Evolutionary conservation across 2,329 filamentous ascomycete species (phyloP).

Genomic region (Calonectria multiphialidica): DNA sequence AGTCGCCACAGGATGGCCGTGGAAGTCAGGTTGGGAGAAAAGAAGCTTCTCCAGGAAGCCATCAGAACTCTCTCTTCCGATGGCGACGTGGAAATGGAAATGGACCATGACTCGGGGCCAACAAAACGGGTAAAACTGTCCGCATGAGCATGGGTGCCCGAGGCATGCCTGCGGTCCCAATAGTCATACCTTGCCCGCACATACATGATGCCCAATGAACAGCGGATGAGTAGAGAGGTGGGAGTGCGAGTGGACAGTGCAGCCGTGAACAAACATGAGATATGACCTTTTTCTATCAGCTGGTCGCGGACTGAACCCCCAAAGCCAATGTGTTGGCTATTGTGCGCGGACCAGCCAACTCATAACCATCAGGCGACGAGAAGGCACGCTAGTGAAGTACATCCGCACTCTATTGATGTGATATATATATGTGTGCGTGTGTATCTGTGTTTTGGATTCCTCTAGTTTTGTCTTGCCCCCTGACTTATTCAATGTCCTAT

Average conservation of each 20-base stretch:
- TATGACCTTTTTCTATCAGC: constrained; percentile 16
- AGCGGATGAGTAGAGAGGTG: neutral
- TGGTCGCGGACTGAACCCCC: constrained; percentile 1
- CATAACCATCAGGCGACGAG: constrained; percentile 10
- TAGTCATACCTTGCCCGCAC: neutral
- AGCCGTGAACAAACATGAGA: constrained; percentile 11
- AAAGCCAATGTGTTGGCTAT: neutral
- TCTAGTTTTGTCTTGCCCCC: neutral
- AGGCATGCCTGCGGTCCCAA: neutral
- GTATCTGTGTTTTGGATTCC: neutral
- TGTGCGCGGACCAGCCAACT: constrained; percentile 19
- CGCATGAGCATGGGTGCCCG: constrained; percentile 25
- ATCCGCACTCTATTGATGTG: neutral
- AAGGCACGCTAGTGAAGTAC: constrained; percentile 9
- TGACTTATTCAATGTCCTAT: neutral
- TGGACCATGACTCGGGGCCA: constrained; percentile 40
- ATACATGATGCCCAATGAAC: neutral
- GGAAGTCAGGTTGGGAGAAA: constrained; percentile 79
- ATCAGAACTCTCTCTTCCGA: constrained; percentile 49
- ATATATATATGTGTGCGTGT: constrained; percentile 14
- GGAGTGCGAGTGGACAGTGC: constrained; percentile 7
- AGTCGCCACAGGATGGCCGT: constrained; percentile 70
- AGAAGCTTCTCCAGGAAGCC: constrained; percentile 71
- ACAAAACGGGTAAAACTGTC: constrained; percentile 47
- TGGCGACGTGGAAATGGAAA: constrained; percentile 40